These are phyloP conservation scores for Oleoguttula mirabilis DNA, from an alignment of 495 filamentous ascomycete genomes.

Conservation along the genomic window DNA sequence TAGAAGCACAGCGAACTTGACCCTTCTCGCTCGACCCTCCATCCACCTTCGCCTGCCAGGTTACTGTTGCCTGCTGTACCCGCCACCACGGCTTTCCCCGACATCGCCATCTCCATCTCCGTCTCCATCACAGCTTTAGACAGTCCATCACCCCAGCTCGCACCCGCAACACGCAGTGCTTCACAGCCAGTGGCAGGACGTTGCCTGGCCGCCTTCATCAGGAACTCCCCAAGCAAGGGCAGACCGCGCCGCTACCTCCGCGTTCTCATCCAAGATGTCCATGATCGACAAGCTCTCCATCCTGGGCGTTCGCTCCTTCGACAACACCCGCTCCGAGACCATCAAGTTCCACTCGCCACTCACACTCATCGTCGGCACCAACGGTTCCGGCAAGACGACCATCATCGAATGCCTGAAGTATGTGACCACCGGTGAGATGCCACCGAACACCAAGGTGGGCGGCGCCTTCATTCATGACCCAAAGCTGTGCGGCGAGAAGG, in stretches of 20 bases:
- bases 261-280: conserved; percentile 31
- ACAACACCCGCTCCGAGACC: conserved; percentile 59
- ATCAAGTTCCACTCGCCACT: conserved; percentile 83
- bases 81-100: background rate
- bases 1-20: no score
- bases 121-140: background rate
- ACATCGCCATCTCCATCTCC: background rate
- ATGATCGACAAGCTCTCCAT: conserved; percentile 68
- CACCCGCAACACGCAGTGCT: background rate
- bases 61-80: no score
- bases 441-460: conserved; percentile 75
- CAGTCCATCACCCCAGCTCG: background rate
- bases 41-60: no score
- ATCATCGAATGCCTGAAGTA: conserved; percentile 99
- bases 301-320: conserved; percentile 78
- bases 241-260: background rate
- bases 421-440: conserved; percentile 86
- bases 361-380: conserved; percentile 90
- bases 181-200: background rate
- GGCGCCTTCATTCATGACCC: conserved; percentile 97
- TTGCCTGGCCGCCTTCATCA: no score
- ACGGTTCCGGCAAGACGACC: conserved; percentile 96
- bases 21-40: no score
- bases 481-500: conserved; percentile 78
- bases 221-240: no score